Evolutionary conservation across 1,139 yeast species (phyloP).

Genomic region (Protomyces inouyei): DNA sequence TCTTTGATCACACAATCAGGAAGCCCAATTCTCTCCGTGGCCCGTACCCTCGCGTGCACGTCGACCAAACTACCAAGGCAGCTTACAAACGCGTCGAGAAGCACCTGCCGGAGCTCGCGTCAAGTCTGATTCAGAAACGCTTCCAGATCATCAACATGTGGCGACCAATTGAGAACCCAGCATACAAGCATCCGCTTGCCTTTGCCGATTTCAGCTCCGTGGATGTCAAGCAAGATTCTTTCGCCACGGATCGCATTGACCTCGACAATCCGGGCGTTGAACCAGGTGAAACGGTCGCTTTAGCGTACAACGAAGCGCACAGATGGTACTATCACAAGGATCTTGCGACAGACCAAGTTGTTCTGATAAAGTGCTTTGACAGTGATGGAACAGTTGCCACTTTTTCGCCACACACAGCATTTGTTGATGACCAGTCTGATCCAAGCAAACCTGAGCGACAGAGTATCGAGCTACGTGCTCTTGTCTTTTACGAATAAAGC

Average conservation of each 20-base stretch:
- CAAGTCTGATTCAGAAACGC: slow-evolving; percentile 30
- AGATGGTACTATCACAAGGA: slow-evolving; percentile 34
- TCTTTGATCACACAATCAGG: slow-evolving; percentile 36
- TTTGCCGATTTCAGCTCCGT: slow-evolving; percentile 33
- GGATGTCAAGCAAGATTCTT: slow-evolving; percentile 30
- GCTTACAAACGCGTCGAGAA: slow-evolving; percentile 33
- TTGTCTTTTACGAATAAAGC: slow-evolving; percentile 32
- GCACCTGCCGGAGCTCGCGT: slow-evolving; percentile 34
- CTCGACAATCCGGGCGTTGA: slow-evolving; percentile 31
- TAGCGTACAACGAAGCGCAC: slow-evolving; percentile 32
- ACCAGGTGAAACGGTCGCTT: slow-evolving; percentile 34
- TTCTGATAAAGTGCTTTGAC: slow-evolving; percentile 36
- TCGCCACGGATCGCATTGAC: slow-evolving; percentile 31
- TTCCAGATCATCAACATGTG: slow-evolving; percentile 36
- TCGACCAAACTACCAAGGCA: slow-evolving; percentile 36
- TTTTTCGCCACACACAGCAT: slow-evolving; percentile 35
- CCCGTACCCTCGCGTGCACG: slow-evolving; percentile 34
- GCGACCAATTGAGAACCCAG: slow-evolving; percentile 34
- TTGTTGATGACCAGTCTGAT: slow-evolving; percentile 33
- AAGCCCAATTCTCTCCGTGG: slow-evolving; percentile 32
- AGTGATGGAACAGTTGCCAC: slow-evolving; percentile 1
- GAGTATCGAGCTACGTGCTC: slow-evolving; percentile 36
- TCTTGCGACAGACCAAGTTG: slow-evolving; percentile 33
- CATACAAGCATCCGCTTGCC: slow-evolving; percentile 34
- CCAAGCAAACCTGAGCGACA: slow-evolving; percentile 33